These are phyloP conservation scores for Rosa lucieae DNA, from an alignment of 306 rosid species.

Conservation along the genomic window DNA sequence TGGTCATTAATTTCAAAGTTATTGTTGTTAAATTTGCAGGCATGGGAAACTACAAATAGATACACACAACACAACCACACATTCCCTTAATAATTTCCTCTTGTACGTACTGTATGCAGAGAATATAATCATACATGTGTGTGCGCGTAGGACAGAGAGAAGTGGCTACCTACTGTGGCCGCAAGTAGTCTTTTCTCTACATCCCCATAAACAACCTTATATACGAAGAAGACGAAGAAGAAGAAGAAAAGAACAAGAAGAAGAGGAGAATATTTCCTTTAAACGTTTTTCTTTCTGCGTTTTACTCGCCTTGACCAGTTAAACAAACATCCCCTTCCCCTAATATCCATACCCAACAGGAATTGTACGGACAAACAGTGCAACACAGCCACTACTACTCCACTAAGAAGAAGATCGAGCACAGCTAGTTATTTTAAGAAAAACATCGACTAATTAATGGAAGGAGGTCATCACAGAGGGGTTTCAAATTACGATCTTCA, in stretches of 20 bases:
- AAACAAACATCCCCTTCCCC: slow-evolving; percentile 19
- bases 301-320: slow-evolving; percentile 58
- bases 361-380: neutral
- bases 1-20: neutral
- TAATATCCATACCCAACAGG: slow-evolving; percentile 1
- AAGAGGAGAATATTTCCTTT: slow-evolving; percentile 22
- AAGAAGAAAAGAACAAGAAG: neutral
- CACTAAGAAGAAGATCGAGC: slow-evolving; percentile 7
- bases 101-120: slow-evolving; percentile 36
- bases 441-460: slow-evolving; percentile 43
- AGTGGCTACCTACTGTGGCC: slow-evolving; percentile 9
- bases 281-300: slow-evolving; percentile 33
- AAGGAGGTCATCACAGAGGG: slow-evolving; percentile 49
- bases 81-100: slow-evolving; percentile 6
- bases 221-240: neutral
- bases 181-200: slow-evolving; percentile 14
- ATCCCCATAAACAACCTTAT: slow-evolving; percentile 18
- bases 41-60: neutral
- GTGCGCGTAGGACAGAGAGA: slow-evolving; percentile 40
- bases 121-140: slow-evolving; percentile 29
- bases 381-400: slow-evolving; percentile 1
- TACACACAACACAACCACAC: slow-evolving; percentile 9
- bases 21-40: neutral
- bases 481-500: slow-evolving; percentile 57
- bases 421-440: neutral